Evolutionary conservation across 2,329 filamentous ascomycete species (phyloP).

Genomic region (Aspergillus sp.): DNA sequence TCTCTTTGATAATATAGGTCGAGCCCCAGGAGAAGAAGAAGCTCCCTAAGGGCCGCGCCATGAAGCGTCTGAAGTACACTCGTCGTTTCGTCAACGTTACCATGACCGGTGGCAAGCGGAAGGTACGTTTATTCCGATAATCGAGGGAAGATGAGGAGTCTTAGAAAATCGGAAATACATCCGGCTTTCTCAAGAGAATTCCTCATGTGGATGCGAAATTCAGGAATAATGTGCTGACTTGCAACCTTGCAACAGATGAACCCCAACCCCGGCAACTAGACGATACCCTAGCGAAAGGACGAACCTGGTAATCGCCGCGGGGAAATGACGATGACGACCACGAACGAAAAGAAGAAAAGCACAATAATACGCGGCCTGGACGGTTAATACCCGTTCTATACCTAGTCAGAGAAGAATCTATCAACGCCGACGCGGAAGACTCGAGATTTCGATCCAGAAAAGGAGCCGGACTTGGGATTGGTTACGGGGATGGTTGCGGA

Average conservation of each 20-base stretch:
- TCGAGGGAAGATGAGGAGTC: neutral
- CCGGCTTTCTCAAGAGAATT: neutral
- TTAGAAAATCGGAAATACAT: neutral
- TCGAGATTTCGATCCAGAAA: slow-evolving; percentile 13
- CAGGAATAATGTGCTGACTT: neutral
- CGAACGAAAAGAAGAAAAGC: slow-evolving; percentile 12
- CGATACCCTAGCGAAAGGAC: slow-evolving; percentile 1
- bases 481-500: slow-evolving; percentile 3
- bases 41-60: slow-evolving; percentile 92
- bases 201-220: neutral
- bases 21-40: slow-evolving; percentile 77
- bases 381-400: slow-evolving; percentile 4
- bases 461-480: slow-evolving; percentile 10
- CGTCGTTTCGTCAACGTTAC: slow-evolving; percentile 98
- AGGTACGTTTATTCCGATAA: slow-evolving; percentile 59
- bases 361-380: slow-evolving; percentile 1
- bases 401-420: slow-evolving; percentile 7
- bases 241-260: slow-evolving; percentile 63
- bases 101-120: slow-evolving; percentile 96
- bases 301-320: slow-evolving; percentile 7
- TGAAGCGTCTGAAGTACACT: slow-evolving; percentile 96
- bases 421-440: slow-evolving; percentile 7
- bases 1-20: slow-evolving; percentile 15
- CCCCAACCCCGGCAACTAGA: slow-evolving; percentile 64
- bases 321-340: slow-evolving; percentile 13